Conservation (phyloP, 192 early-diverging fungal species). For the Backusella circina region DNA sequence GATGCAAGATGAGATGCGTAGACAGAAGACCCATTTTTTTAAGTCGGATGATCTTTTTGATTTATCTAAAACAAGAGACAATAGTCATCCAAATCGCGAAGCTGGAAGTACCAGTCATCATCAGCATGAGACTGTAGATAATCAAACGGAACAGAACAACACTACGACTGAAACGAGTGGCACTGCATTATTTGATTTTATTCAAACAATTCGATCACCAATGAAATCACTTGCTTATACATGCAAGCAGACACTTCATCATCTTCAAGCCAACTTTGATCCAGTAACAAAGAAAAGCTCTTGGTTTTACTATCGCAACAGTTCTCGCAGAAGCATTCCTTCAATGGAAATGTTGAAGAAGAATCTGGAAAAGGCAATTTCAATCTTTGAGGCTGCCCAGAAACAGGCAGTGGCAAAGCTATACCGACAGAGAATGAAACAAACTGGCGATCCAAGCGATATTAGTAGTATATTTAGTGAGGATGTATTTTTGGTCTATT, state of each 20-base stretch:
- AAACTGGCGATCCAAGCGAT: slow-evolving; percentile 12
- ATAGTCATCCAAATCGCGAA: neutral
- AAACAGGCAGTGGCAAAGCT: slow-evolving; percentile 39
- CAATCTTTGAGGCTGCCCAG: slow-evolving; percentile 50
- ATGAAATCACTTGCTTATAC: slow-evolving; percentile 55
- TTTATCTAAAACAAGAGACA: neutral
- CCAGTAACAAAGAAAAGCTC: neutral
- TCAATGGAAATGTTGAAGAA: slow-evolving; percentile 20
- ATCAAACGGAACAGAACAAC: neutral
- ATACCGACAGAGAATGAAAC: slow-evolving; percentile 35
- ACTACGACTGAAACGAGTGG: neutral
- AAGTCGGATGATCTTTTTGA: neutral
- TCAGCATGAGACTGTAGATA: neutral
- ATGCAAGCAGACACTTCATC: slow-evolving; percentile 50
- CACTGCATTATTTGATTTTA: slow-evolving; percentile 43
- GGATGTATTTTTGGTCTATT: slow-evolving; percentile 75
- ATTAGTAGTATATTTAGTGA: slow-evolving; percentile 45
- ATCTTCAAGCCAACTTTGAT: slow-evolving; percentile 45
- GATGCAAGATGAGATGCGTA: slow-evolving; percentile 28
- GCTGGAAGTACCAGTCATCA: neutral
- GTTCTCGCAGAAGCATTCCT: neutral
- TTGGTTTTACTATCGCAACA: neutral
- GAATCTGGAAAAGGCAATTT: slow-evolving; percentile 47
- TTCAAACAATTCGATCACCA: slow-evolving; percentile 43
- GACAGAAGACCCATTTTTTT: slow-evolving; percentile 7